Evolutionary conservation across 768 basidiomycete genomes (phyloP).

Genomic region (Antrodiella citrinella): DNA sequence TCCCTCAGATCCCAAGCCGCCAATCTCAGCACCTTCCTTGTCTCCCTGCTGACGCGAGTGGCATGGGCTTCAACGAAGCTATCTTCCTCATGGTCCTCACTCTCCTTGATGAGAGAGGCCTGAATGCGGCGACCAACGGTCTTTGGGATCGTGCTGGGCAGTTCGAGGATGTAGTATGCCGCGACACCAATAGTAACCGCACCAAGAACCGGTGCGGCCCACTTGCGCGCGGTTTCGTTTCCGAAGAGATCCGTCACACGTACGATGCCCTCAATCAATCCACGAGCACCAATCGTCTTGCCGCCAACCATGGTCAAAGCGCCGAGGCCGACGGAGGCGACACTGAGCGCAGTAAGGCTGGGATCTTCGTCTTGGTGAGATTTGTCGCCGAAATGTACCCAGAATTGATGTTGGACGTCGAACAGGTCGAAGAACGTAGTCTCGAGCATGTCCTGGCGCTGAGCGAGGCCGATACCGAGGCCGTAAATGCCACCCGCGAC

Average conservation of each 20-base stretch:
- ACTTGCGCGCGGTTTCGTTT: conserved; percentile 73
- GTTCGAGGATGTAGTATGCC: conserved; percentile 77
- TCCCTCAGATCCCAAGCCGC: conserved; percentile 88
- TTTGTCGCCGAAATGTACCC: conserved; percentile 56
- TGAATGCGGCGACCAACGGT: conserved; percentile 84
- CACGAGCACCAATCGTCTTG: conserved; percentile 67
- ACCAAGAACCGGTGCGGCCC: conserved; percentile 83
- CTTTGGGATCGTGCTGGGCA: conserved; percentile 82
- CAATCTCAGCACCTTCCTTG: conserved; percentile 85
- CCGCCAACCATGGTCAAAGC: conserved; percentile 87
- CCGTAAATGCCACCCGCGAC: conserved; percentile 75
- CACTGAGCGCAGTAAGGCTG: conserved; percentile 55
- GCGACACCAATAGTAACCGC: conserved; percentile 64
- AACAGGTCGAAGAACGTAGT: conserved; percentile 79
- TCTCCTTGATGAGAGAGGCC: conserved; percentile 46
- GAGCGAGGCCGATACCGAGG: conserved; percentile 75
- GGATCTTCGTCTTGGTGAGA: conserved; percentile 34
- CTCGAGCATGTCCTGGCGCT: conserved; percentile 70
- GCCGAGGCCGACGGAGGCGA: conserved; percentile 73
- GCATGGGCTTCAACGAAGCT: conserved; percentile 62
- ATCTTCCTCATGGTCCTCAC: conserved; percentile 34
- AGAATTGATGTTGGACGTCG: conserved; percentile 77
- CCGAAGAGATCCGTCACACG: conserved; percentile 72
- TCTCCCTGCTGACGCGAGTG: conserved; percentile 70
- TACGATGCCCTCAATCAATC: conserved; percentile 70